A percentile compares a stretch with the other conserved stretches of the same genome.
Evolutionary conservation across 306 rosid species (phyloP).

Genomic region (Alnus rubra): DNA sequence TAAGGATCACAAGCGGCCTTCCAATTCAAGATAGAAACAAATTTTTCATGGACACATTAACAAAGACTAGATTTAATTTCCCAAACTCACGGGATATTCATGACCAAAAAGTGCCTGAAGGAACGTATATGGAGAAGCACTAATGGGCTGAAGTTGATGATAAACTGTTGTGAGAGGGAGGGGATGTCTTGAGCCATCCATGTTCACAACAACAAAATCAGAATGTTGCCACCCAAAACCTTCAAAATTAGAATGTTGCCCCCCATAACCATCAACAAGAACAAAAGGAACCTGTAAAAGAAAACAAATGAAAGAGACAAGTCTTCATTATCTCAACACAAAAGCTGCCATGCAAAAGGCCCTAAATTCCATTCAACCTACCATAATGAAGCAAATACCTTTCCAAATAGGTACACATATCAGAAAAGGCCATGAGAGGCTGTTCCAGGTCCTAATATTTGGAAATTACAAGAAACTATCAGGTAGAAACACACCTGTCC

Average conservation of each 20-base stretch:
- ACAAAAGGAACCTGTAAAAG: constrained; percentile 73
- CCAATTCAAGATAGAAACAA: constrained; percentile 4
- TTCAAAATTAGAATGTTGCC: constrained; percentile 49
- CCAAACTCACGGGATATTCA: constrained; percentile 73
- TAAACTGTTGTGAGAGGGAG: constrained; percentile 80
- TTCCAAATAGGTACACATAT: neutral
- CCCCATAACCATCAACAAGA: constrained; percentile 57
- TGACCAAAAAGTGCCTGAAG: constrained; percentile 78
- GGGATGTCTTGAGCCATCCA: constrained; percentile 73
- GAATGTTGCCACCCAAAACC: constrained; percentile 38
- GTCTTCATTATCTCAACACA: constrained; percentile 1
- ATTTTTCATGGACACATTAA: neutral
- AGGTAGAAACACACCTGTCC: neutral
- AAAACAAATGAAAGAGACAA: constrained; percentile 1
- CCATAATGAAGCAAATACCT: constrained; percentile 15
- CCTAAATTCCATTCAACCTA: constrained; percentile 16
- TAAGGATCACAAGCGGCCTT: constrained; percentile 7
- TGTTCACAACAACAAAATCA: constrained; percentile 57
- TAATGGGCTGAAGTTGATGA: constrained; percentile 71
- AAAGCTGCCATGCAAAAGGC: constrained; percentile 3
- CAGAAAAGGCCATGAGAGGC: neutral
- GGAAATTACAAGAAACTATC: constrained; percentile 11
- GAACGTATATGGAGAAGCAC: constrained; percentile 68
- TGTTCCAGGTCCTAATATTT: neutral
- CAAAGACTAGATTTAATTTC: constrained; percentile 12